Percentiles rank a stretch among this genome's conserved stretches.
These are phyloP conservation scores for Royoungia palumana DNA, from an alignment of 768 basidiomycete species.

Conservation along the genomic window DNA sequence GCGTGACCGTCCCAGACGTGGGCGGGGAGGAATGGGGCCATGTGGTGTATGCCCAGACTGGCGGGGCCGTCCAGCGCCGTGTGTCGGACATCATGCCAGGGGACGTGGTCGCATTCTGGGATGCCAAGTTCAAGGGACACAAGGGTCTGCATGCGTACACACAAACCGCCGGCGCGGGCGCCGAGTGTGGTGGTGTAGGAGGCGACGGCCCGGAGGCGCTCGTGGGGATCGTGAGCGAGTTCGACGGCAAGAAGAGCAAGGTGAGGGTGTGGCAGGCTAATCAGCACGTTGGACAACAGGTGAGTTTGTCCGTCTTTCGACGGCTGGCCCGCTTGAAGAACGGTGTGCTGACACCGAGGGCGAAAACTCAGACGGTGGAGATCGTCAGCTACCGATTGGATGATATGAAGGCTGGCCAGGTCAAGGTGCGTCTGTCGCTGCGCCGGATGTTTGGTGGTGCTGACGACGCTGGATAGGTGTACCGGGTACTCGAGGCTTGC, in stretches of 20 bases:
- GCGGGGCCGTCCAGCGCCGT: constrained; percentile 61
- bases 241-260: constrained; percentile 85
- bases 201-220: constrained; percentile 43
- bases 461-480: constrained; percentile 32
- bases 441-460: background rate
- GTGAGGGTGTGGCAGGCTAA: constrained; percentile 83
- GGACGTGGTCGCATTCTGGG: constrained; percentile 71
- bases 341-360: constrained; percentile 36
- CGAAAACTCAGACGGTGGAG: constrained; percentile 54
- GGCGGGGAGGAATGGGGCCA: constrained; percentile 59
- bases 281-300: constrained; percentile 80
- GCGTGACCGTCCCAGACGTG: constrained; percentile 41
- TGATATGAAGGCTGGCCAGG: constrained; percentile 79
- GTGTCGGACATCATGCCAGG: constrained; percentile 83
- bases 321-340: constrained; percentile 28
- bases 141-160: constrained; percentile 78
- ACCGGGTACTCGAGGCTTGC: constrained; percentile 40
- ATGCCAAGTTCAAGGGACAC: constrained; percentile 75
- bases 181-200: too few species aligned
- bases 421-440: constrained; percentile 51
- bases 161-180: constrained; percentile 49
- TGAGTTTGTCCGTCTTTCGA: constrained; percentile 36
- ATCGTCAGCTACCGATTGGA: constrained; percentile 83
- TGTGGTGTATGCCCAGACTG: constrained; percentile 71
- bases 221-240: constrained; percentile 76